A percentile compares a stretch with the other conserved stretches of the same genome.
Evolutionary conservation across 1,284 basidiomycete species (phyloP).

Genomic region (Rhodotorula mucilaginosa): DNA sequence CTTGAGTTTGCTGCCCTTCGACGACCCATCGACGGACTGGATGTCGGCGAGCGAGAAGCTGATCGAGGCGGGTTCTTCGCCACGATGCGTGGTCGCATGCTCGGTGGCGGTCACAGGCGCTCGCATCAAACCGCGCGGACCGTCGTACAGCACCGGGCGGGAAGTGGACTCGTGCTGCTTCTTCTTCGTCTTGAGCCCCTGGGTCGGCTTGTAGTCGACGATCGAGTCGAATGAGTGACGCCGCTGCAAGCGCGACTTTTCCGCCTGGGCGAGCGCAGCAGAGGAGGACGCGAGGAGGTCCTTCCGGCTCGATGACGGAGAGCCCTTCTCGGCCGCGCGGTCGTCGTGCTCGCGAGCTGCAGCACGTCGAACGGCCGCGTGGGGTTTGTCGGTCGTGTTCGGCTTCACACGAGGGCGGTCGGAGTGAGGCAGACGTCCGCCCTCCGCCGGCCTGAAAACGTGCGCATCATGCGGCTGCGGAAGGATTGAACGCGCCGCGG

Average conservation of each 20-base stretch:
- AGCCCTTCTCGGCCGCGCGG: neutral
- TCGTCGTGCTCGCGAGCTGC: neutral
- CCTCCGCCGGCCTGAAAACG: too few relatives aligned
- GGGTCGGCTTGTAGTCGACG: conserved; percentile 2
- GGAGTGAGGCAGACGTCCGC: too few relatives aligned
- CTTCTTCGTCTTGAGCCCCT: neutral
- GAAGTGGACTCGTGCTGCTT: neutral
- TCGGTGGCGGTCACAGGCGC: too few relatives aligned
- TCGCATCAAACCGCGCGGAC: neutral
- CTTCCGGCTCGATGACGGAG: neutral
- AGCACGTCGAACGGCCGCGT: neutral
- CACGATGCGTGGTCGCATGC: too few relatives aligned
- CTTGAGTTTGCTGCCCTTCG: neutral
- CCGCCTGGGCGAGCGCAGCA: neutral
- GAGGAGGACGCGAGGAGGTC: neutral
- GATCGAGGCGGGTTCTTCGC: too few relatives aligned
- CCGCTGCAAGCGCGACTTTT: neutral
- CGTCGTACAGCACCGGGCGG: neutral
- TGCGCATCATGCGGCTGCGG: too few relatives aligned
- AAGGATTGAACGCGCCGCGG: too few relatives aligned
- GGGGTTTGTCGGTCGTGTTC: conserved; percentile 1
- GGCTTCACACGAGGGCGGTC: neutral
- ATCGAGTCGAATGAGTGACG: conserved; percentile 11
- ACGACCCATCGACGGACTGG: neutral
- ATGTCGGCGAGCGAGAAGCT: neutral